Percentiles rank a stretch among this genome's conserved stretches.
Evolutionary conservation across 768 basidiomycete genomes (phyloP).

Genomic region (Lentinula aciculospora): DNA sequence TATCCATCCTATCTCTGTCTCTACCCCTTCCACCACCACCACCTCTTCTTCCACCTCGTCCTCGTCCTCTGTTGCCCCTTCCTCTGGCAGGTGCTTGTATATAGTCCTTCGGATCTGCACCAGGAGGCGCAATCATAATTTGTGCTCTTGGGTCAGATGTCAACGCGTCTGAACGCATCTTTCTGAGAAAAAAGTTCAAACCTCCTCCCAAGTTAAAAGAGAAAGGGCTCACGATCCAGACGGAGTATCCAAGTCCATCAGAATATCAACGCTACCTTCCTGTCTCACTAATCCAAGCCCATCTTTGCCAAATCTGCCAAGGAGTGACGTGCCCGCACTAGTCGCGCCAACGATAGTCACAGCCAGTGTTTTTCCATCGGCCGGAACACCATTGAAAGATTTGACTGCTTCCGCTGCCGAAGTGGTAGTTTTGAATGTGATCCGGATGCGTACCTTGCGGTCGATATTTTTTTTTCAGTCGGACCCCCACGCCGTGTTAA

Average conservation of each 20-base stretch:
- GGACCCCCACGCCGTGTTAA: neutral
- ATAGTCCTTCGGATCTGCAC: conserved; percentile 51
- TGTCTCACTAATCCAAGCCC: conserved; percentile 48
- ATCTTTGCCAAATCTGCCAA: conserved; percentile 52
- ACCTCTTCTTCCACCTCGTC: conserved; percentile 31
- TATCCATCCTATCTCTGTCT: conserved; percentile 23
- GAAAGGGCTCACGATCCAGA: conserved; percentile 49
- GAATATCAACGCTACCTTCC: conserved; percentile 50
- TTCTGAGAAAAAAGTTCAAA: conserved; percentile 38
- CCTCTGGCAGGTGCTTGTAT: conserved; percentile 23
- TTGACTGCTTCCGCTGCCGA: conserved; percentile 63
- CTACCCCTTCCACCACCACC: conserved; percentile 28
- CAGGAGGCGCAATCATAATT: conserved; percentile 65
- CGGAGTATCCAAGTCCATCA: conserved; percentile 44
- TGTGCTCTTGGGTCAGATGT: conserved; percentile 61
- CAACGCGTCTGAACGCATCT: conserved; percentile 81
- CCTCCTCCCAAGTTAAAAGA: neutral
- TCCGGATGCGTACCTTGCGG: conserved; percentile 51
- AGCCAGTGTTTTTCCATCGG: conserved; percentile 71
- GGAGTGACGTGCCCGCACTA: conserved; percentile 44
- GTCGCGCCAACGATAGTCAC: conserved; percentile 57
- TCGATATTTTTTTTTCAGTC: conserved; percentile 5
- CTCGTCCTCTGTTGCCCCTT: conserved; percentile 21
- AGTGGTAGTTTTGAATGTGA: conserved; percentile 63
- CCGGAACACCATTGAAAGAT: conserved; percentile 76